Evolutionary conservation across 73 alveolate species (phyloP), one percentile per base, ranked within the genome.

Genomic region (Paramecium biaurelia): DNA sequence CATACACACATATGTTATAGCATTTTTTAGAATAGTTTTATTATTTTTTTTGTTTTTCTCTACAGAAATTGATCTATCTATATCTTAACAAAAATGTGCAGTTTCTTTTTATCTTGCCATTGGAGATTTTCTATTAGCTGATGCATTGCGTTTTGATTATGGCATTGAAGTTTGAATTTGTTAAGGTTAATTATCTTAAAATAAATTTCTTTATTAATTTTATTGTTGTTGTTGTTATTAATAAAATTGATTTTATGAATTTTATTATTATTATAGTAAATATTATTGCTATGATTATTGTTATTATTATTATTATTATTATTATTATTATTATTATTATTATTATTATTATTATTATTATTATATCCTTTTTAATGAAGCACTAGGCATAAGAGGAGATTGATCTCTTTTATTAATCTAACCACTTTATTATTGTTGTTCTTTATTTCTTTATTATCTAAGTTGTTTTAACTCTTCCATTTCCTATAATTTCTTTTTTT

Each of bases 21-120:
- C 97, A 70, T 94, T 94, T 87, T 76, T 94, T 8, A 94, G 74
- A n/a, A 94, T 68, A 18, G 93, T 93, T 86, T 93, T 86, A 92
- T 94, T 94, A 18, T 92, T 41, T 18, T 92, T 85, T 45, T 94
- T 94, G 20, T 14, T 42, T 63, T 79, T 79, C n/a, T 79, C 90
- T 1, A 43, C 45, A 14, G 90, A 79, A 11, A 45, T 45, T n/a
- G 90, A 79, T 38, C 90, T 38, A 79, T 79, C 90, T 24, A 35
- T 72, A 41, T 79, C 90, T 8, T 79, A 35, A 38, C 34, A 9
- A 45, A 79, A 79, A 26, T 79, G 49, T 1, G 90, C 90, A 2
- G 90, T 43, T 43, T 79, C 90, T 45, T 79, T 79, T 24, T 41
- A 47, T 24, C 34, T 47, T 57, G 90, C 45, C 90, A 79, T 42